These are phyloP conservation scores for Letharia columbiana DNA, from an alignment of 495 filamentous ascomycete species.

Conservation along the genomic window DNA sequence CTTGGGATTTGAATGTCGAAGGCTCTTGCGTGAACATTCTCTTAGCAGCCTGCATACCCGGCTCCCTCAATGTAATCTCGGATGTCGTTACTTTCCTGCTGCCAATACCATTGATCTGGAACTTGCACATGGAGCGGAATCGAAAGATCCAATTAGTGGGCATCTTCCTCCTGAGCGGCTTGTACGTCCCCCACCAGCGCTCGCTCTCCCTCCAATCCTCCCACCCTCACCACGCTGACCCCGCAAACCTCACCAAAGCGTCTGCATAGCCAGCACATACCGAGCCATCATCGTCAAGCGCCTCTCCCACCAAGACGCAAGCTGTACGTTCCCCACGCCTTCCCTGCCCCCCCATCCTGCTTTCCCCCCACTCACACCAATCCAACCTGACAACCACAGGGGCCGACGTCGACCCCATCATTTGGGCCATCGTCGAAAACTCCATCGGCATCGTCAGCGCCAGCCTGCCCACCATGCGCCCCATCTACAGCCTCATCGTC, in stretches of 20 bases:
- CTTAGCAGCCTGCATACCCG: slow-evolving; percentile 23
- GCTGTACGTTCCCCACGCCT: neutral
- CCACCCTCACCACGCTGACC: neutral
- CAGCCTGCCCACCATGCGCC: slow-evolving; percentile 16
- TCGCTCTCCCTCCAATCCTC: no score
- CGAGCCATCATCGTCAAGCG: slow-evolving; percentile 7
- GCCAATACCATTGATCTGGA: slow-evolving; percentile 29
- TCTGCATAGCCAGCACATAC: slow-evolving; percentile 14
- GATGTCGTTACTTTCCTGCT: slow-evolving; percentile 28
- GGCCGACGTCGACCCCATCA: slow-evolving; percentile 15
- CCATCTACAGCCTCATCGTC: slow-evolving; percentile 5
- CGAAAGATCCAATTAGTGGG: slow-evolving; percentile 24
- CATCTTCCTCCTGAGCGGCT: slow-evolving; percentile 13
- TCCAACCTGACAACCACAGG: neutral
- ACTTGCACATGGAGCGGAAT: slow-evolving; percentile 27
- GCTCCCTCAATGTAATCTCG: slow-evolving; percentile 26
- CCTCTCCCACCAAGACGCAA: slow-evolving; percentile 13
- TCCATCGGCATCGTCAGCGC: slow-evolving; percentile 18
- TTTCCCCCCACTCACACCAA: neutral
- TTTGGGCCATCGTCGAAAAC: slow-evolving; percentile 17
- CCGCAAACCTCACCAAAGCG: neutral
- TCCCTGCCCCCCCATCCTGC: neutral
- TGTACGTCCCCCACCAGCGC: slow-evolving; percentile 3
- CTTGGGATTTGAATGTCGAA: slow-evolving; percentile 8
- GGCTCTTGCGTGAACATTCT: slow-evolving; percentile 28